Conservation (phyloP, 441 rosid species). For the Syzygium malaccense region DNA sequence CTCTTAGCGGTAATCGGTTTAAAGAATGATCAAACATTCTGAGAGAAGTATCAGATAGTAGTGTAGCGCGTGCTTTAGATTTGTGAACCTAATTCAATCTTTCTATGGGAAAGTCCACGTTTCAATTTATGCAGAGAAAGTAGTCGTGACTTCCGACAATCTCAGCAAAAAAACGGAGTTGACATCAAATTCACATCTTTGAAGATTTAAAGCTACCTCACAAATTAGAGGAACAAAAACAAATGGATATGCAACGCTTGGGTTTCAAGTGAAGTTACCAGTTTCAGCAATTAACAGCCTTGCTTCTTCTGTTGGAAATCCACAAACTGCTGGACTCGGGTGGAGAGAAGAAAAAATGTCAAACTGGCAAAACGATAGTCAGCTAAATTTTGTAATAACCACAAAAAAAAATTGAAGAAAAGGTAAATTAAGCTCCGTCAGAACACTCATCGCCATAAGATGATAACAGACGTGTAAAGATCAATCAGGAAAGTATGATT, state of each 20-base stretch:
- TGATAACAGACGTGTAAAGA: not conserved
- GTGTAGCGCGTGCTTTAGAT: not conserved
- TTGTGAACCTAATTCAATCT: not conserved
- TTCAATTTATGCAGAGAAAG: not conserved
- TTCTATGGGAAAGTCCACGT: not conserved
- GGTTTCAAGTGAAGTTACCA: slow-evolving; percentile 30
- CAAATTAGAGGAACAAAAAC: not conserved
- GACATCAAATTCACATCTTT: not conserved
- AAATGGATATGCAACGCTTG: not conserved
- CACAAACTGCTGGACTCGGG: slow-evolving; percentile 98
- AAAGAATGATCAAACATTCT: not conserved
- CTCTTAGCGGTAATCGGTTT: not conserved
- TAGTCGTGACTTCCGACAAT: not conserved
- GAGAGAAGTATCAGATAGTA: not conserved
- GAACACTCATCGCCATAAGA: not conserved
- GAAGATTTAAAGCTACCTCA: not conserved
- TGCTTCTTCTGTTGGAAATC: slow-evolving; percentile 90
- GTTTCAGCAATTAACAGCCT: slow-evolving; percentile 67
- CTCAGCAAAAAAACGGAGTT: not conserved
- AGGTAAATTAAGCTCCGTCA: not conserved
- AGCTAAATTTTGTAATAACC: not conserved
- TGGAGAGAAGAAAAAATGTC: slow-evolving; percentile 75
- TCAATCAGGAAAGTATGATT: not conserved
- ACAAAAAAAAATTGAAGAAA: not conserved
- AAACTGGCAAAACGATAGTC: slow-evolving; percentile 36